Evolutionary conservation across 192 early-diverging fungal genomes (phyloP), one percentile per base, ranked within the genome.

Genomic region (Podila epicladia): DNA sequence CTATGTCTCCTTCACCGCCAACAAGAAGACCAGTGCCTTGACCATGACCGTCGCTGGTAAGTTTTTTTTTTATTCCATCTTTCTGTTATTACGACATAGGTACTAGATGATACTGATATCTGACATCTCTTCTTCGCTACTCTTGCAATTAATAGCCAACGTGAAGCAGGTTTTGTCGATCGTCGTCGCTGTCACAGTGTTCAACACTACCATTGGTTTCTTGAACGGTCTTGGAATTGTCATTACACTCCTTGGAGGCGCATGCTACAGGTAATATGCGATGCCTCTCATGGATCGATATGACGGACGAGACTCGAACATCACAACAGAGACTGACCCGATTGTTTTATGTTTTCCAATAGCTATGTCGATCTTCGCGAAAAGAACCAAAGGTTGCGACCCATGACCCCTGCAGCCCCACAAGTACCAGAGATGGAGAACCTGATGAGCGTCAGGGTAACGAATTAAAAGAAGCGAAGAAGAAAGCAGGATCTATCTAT

Each of bases 1-100:
- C 79, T 85, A 92, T 33, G 93, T 92, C 38, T 92, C 90, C 59
- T 96, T 97, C 65, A 92, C 90, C 1, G 94, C 95, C n/a, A 97
- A 93, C 84, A 93, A 92, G 70, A 91, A 93, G 68, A 95, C 95
- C 11, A 91, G 92, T 45, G 93, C 96, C 12, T 85, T 97, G 61
- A 94, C 92, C 50, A 95, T 95, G 91, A 89, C 90, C 20, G 94
- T 95, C 3, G 89, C 88, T 68, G 89, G 86, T 64, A 91, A 92
- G 33, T 7, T 8, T 26, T 24, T 26, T 24, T 61, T 37, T 9
- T n/a, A 17, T 15, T 32, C 35, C 3, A 0, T 26, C 37, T 0
- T 15, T 9, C 12, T 12, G 8, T 17, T 19, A 48, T n/a, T 35
- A 13, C 4, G 20, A 33, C 48, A n/a, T 11, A 17, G 20, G 1